These are phyloP conservation scores for Suillus plorans DNA, from an alignment of 768 basidiomycete genomes.

Conservation along the genomic window DNA sequence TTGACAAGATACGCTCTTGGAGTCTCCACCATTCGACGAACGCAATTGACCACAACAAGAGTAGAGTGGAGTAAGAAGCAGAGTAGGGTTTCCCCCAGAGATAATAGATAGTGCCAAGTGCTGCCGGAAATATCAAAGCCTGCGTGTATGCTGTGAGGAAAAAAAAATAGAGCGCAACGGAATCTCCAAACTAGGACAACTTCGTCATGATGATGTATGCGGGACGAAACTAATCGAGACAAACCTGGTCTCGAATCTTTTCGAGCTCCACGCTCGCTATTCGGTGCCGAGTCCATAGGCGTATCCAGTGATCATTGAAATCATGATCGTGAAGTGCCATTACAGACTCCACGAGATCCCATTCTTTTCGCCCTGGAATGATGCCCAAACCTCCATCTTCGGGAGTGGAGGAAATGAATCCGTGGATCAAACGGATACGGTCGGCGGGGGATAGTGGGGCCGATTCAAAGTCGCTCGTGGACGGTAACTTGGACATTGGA, in stretches of 20 bases:
- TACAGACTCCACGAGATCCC: slow-evolving; percentile 80
- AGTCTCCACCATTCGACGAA: slow-evolving; percentile 95
- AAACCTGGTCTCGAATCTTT: slow-evolving; percentile 69
- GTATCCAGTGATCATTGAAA: slow-evolving; percentile 80
- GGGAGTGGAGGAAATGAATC: slow-evolving; percentile 65
- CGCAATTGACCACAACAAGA: slow-evolving; percentile 80
- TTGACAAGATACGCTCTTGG: slow-evolving; percentile 77
- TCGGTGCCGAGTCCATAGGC: slow-evolving; percentile 66
- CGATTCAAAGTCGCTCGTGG: slow-evolving; percentile 40
- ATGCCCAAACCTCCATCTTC: slow-evolving; percentile 86
- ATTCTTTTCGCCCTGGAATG: slow-evolving; percentile 65
- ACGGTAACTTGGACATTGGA: slow-evolving; percentile 50
- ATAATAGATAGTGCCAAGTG: slow-evolving; percentile 68
- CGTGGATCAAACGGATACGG: slow-evolving; percentile 75
- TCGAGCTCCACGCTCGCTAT: slow-evolving; percentile 65
- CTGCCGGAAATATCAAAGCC: slow-evolving; percentile 74
- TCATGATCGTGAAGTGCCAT: slow-evolving; percentile 82
- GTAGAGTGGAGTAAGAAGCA: slow-evolving; percentile 67
- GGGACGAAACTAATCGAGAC: slow-evolving; percentile 15
- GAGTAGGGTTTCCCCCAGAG: slow-evolving; percentile 73
- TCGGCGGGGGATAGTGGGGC: slow-evolving; percentile 63
- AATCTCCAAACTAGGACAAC: slow-evolving; percentile 65
- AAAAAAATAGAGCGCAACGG: slow-evolving; percentile 83
- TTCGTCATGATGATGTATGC: not conserved
- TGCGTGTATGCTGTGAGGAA: slow-evolving; percentile 86